Conservation (phyloP, 78 protist genomes). For the Cavenderia fasciculata region DNA sequence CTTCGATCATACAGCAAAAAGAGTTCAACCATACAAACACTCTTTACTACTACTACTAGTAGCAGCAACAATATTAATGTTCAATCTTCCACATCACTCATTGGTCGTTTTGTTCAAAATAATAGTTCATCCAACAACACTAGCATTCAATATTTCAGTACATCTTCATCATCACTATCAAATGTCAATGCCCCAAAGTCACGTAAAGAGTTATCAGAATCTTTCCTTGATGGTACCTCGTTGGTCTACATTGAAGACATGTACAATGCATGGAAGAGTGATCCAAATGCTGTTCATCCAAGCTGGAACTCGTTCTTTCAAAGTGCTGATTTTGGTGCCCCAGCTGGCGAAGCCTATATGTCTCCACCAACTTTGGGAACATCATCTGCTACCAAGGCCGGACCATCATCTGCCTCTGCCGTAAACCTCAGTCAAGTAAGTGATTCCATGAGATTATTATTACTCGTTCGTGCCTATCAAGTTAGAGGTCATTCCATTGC, state of each 20-base stretch:
- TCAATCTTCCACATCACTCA: too few species aligned
- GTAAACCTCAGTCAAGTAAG: conserved; percentile 13
- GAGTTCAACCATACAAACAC: too few species aligned
- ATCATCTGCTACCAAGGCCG: conserved; percentile 11
- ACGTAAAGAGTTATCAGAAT: conserved; percentile 75
- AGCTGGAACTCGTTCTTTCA: conserved; percentile 76
- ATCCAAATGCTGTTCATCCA: conserved; percentile 68
- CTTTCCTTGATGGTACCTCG: conserved; percentile 77
- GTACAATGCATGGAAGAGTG: conserved; percentile 68
- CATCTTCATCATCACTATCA: background rate
- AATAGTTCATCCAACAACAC: background rate
- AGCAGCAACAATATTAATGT: too few species aligned
- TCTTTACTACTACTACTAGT: too few species aligned
- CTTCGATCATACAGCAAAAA: too few species aligned
- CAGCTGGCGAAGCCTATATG: conserved; percentile 77
- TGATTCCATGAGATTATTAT: conserved; percentile 61
- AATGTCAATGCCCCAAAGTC: conserved; percentile 42
- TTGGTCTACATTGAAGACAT: conserved; percentile 70
- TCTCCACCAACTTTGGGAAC: conserved; percentile 71
- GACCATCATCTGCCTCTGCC: conserved; percentile 8
- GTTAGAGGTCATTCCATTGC: conserved; percentile 81
- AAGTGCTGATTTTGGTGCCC: conserved; percentile 36
- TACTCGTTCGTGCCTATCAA: conserved; percentile 79
- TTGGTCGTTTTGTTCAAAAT: too few species aligned
- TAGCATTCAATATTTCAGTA: background rate